Percentiles rank a stretch among this genome's conserved stretches.
These are phyloP conservation scores for Fulvia fulva DNA, from an alignment of 2,329 filamentous ascomycete species.

Conservation along the genomic window DNA sequence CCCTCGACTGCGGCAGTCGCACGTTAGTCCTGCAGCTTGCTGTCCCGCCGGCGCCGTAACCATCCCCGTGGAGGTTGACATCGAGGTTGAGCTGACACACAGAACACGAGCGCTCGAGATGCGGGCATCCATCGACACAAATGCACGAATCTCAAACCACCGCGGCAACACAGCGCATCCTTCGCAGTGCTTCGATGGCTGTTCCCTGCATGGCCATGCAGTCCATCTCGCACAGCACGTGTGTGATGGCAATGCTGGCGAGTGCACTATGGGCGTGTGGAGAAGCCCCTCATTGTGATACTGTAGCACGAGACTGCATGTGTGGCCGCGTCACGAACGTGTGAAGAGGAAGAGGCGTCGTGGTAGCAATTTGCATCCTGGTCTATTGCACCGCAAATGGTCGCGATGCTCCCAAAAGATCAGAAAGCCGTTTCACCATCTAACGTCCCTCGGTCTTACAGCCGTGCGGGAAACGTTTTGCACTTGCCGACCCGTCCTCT, in stretches of 20 bases:
- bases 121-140: not conserved
- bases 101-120: not conserved
- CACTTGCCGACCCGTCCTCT: not conserved
- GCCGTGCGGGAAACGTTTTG: not conserved
- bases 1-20: not conserved
- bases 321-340: not conserved
- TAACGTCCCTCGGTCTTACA: not conserved
- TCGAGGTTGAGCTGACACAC: not conserved
- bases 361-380: not conserved
- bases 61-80: not conserved
- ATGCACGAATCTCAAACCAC: not conserved
- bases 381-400: not conserved
- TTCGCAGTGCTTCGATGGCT: not conserved
- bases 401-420: not conserved
- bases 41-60: not conserved
- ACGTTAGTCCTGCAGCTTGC: conserved; percentile 1
- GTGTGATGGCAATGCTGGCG: not conserved
- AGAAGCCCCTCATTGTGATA: conserved; percentile 1
- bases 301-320: not conserved
- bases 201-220: not conserved
- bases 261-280: not conserved
- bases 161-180: not conserved
- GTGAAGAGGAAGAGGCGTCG: not conserved
- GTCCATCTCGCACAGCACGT: not conserved
- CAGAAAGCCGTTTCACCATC: not conserved